These are phyloP conservation scores for Alternaria infectoria DNA, from an alignment of 2,329 filamentous ascomycete genomes.

Conservation along the genomic window DNA sequence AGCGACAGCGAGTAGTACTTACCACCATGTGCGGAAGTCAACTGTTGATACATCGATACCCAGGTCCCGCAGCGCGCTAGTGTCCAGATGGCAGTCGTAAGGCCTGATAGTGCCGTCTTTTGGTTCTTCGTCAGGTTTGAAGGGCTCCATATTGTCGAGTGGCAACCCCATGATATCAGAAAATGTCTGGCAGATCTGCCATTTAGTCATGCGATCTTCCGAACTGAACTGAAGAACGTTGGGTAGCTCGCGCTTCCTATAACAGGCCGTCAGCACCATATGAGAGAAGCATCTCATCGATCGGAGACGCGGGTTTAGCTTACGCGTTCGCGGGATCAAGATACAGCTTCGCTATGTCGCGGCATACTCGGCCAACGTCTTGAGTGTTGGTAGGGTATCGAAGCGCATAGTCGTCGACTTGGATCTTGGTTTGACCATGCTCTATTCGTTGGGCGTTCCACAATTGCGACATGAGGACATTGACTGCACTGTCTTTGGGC, in stretches of 20 bases:
- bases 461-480: conserved; percentile 77
- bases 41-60: conserved; percentile 76
- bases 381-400: conserved; percentile 89
- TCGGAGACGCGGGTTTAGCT: background rate
- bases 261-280: background rate
- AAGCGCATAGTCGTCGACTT: conserved; percentile 86
- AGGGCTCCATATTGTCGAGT: conserved; percentile 67
- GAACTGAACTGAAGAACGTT: conserved; percentile 82
- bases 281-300: background rate
- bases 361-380: conserved; percentile 80
- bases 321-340: conserved; percentile 39
- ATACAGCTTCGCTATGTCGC: conserved; percentile 76
- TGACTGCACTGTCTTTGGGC: conserved; percentile 79
- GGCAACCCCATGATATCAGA: conserved; percentile 80
- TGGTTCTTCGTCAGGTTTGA: conserved; percentile 68
- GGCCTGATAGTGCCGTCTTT: conserved; percentile 76
- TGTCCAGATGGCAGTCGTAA: conserved; percentile 88
- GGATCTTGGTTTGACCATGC: conserved; percentile 58
- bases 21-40: conserved; percentile 84
- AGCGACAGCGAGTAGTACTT: conserved; percentile 12
- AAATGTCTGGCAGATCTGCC: conserved; percentile 81
- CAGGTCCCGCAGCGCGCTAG: conserved; percentile 71
- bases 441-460: conserved; percentile 72
- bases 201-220: conserved; percentile 87
- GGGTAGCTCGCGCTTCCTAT: conserved; percentile 61